Base-by-base conservation (phyloP, 805 yeast species). In the Cyberlindnera mycetangii region DNA sequence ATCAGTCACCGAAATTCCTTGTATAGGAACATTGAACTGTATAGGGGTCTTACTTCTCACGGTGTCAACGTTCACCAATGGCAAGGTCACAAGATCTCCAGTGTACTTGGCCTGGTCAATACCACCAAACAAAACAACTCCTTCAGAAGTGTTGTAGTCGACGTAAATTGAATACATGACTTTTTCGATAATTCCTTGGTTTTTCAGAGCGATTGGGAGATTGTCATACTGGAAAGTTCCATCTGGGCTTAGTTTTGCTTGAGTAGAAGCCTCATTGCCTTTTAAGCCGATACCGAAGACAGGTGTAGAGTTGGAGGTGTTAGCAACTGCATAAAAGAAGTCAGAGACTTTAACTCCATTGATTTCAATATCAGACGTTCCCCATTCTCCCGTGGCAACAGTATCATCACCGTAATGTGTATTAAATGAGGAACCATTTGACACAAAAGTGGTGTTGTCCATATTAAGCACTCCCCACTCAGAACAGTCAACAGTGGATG, bases 271-370 rank as follows among this genome's bases (percentile, higher is more conserved):
- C 25, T 22, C 25, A 10, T 22, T 22, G 7, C 25, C 25, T 22
- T 22, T 10, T 10, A 22, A 22, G n/a, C 12, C 28, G 46, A 83
- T 76, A n/a, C 88, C 87, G 32, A 83, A 64, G n/a, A 85, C 88
- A 32, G 90, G 89, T 14, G 78, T 64, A 4, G 85, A 76, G 42
- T 78, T 76, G 3, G 84, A 75, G 28, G 8, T 81, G 89, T 18
- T 86, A 72, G 7, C 90, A 12, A 39, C 37, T 1, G 93, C 96
- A 60, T 87, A 74, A 17, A 84, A 77, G 35, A 82, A 65, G 45
- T 69, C 63, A 0, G 68, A 50, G 10, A 85, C 67, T 4, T 70
- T 63, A 12, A 66, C 59, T 32, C 70, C 76, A 38, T 76, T 77
- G 43, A 86, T 55, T 0, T 52, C 37, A 9, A 88, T 69, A 32